These are phyloP conservation scores for Cytauxzoon felis DNA, from an alignment of 169 alveolate species.

Conservation along the genomic window DNA sequence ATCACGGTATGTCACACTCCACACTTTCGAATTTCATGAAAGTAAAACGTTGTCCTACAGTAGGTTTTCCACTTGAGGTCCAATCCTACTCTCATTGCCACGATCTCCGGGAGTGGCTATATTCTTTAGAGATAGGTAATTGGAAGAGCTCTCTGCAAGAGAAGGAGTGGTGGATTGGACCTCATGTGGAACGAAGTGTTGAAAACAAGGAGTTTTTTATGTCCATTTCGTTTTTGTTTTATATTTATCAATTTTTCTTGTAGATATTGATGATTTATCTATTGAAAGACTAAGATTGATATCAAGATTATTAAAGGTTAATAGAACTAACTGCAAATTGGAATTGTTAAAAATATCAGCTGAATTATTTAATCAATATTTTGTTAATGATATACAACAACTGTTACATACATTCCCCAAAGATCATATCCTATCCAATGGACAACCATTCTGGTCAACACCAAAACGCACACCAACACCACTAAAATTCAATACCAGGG, in stretches of 20 bases:
- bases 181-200: too few species aligned
- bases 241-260: background rate
- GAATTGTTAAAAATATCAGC: constrained; percentile 82
- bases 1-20: constrained; percentile 76
- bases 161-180: too few species aligned
- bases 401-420: constrained; percentile 92
- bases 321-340: constrained; percentile 56
- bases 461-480: constrained; percentile 97
- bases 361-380: constrained; percentile 79
- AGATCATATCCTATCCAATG: constrained; percentile 91
- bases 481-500: constrained; percentile 50
- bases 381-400: constrained; percentile 87
- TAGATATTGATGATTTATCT: constrained; percentile 64
- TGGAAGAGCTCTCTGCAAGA: too few species aligned
- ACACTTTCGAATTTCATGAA: constrained; percentile 51
- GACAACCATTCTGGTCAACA: constrained; percentile 96
- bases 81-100: too few species aligned
- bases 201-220: background rate
- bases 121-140: too few species aligned
- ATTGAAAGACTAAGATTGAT: constrained; percentile 58
- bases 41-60: too few species aligned
- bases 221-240: background rate
- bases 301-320: constrained; percentile 53
- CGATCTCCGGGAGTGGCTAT: too few species aligned
- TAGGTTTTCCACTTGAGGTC: too few species aligned